These are phyloP conservation scores for Calonectria pseudoreteaudii DNA, from an alignment of 2,329 filamentous ascomycete species.

Conservation along the genomic window DNA sequence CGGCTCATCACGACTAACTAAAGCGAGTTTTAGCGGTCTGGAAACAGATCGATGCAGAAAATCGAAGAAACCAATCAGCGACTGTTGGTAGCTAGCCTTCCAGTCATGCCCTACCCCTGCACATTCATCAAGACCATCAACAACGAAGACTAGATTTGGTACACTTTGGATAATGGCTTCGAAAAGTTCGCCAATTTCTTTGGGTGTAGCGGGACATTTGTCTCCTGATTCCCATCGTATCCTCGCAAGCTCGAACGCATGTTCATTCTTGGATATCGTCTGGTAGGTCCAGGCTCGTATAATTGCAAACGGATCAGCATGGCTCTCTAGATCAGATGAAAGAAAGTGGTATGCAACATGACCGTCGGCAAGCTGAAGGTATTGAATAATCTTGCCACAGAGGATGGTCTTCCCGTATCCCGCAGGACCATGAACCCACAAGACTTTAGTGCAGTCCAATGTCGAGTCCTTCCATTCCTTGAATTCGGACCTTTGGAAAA, in stretches of 20 bases:
- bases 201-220: slow-evolving; percentile 25
- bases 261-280: slow-evolving; percentile 23
- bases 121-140: slow-evolving; percentile 49
- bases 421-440: slow-evolving; percentile 47
- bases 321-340: slow-evolving; percentile 41
- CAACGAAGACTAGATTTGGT: slow-evolving; percentile 33
- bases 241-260: slow-evolving; percentile 30
- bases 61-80: not conserved
- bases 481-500: slow-evolving; percentile 31
- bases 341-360: slow-evolving; percentile 46
- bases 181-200: slow-evolving; percentile 33
- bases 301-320: slow-evolving; percentile 39
- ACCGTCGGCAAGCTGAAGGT: slow-evolving; percentile 27
- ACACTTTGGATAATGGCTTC: slow-evolving; percentile 20
- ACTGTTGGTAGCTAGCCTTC: not conserved
- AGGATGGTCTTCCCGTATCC: slow-evolving; percentile 50
- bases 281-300: slow-evolving; percentile 48
- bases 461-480: slow-evolving; percentile 34
- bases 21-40: slow-evolving; percentile 26
- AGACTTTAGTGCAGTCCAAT: slow-evolving; percentile 22
- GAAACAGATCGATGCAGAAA: not conserved
- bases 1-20: slow-evolving; percentile 39
- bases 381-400: slow-evolving; percentile 43
- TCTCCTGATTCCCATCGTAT: slow-evolving; percentile 24
- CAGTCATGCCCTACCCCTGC: slow-evolving; percentile 2